These are phyloP conservation scores for Solanum pimpinellifolium DNA, from an alignment of 257 asterid species.

Conservation along the genomic window DNA sequence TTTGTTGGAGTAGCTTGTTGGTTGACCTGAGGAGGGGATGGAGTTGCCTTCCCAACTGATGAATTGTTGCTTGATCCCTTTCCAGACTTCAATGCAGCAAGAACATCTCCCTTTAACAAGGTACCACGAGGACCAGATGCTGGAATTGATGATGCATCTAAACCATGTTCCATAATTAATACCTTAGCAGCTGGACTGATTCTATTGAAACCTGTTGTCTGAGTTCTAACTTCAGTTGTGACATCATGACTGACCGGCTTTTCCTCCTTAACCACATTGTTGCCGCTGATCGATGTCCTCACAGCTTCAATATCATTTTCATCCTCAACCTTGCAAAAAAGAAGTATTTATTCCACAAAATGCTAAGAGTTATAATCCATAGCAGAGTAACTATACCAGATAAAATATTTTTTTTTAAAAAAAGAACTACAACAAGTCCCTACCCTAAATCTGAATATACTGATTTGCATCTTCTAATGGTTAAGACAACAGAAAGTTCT, in stretches of 20 bases:
- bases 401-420: not conserved
- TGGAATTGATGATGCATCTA: conserved; percentile 68
- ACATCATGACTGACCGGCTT: conserved; percentile 24
- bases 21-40: conserved; percentile 27
- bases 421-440: not conserved
- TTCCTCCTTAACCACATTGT: conserved; percentile 36
- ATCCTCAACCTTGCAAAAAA: conserved; percentile 80
- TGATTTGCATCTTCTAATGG: not conserved
- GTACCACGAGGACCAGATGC: conserved; percentile 98
- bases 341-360: conserved; percentile 11
- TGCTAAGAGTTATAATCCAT: not conserved
- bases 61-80: conserved; percentile 47
- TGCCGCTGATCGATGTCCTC: conserved; percentile 40
- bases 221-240: conserved; percentile 27
- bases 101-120: conserved; percentile 88
- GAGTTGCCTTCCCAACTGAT: conserved; percentile 27
- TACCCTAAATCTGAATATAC: not conserved
- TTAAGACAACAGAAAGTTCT: not conserved
- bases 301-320: conserved; percentile 67
- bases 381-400: not conserved
- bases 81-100: conserved; percentile 78
- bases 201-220: conserved; percentile 40
- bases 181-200: conserved; percentile 95
- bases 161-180: conserved; percentile 58
- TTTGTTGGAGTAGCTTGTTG: conserved; percentile 30